Base-by-base conservation (phyloP, 306 rosid genomes). In the Casuarina glauca region DNA sequence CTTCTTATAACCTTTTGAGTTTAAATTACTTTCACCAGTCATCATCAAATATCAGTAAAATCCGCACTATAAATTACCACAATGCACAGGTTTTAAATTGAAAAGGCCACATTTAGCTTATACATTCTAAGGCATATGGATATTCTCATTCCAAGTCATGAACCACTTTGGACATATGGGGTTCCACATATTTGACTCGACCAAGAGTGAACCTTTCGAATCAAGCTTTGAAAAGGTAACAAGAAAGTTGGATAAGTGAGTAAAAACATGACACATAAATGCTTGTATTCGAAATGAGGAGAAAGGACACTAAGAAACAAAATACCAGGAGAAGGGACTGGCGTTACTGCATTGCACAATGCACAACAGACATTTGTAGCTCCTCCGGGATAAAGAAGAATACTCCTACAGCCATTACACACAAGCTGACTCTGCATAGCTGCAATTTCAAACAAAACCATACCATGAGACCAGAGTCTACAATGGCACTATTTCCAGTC, bases 341-440 rank as follows among this genome's bases (percentile, higher is more conserved):
- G 76, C 80, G 98, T 91, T 51, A 96, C 78, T 72, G 93, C 66
- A 78, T 77, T 93, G 91, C 99, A 96, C 75, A 93, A 75, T 50
- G 96, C 98, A 82, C 99, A 96, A 76, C 99, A 93, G 73, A 96
- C 97, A 85, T 93, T 93, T 57, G 98, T 79, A 55, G 99, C 96
- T 81, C 98, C 99, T 86, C 96, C 88, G 41, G 97, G 98, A 80
- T 93, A 96, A 61, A 96, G 96, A 85, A 96, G 89, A 57, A 86
- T 74, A 86, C 86, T 96, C 88, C 99, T 87, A 83, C 98, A 96
- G 75, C 99, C 98, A 74, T 77, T 89, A 84, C 99, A 96, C 83
- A 93, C 93, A 78, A 96, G 84, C 87, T 93, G 99, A 84, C 91
- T 93, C 94, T 93, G 99, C 99, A 96, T 96, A 77, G 75, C 99